Evolutionary conservation across 108 stramenopile genomes (phyloP), one percentile per base, ranked within the genome.

Genomic region (Parietichytrium sp.): DNA sequence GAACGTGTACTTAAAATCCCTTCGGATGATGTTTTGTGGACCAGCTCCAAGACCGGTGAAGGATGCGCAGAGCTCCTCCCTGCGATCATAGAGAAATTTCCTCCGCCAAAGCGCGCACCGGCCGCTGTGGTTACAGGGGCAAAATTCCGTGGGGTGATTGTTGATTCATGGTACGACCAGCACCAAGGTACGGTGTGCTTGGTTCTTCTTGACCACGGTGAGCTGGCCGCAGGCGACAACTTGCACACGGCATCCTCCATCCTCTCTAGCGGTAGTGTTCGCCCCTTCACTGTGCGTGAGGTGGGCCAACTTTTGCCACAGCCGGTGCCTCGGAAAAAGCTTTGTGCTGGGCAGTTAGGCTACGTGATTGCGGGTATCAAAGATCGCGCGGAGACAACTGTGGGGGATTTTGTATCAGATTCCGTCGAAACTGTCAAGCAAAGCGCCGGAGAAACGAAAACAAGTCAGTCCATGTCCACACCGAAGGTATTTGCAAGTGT

Each of bases 401-500:
- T 97, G 23, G 96, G 96, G 4, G 93, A 95, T 30, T 89, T 95
- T 12, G 84, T 99, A 47, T 86, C 95, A 12, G 84, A 85, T 48
- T 83, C 88, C 49, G 89, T 90, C 51, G 52, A 55, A 52, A 91
- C 27, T 0, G 29, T 53, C 52, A 36, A 29, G 23, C 2, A 10
- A 90, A n/a, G 26, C 3, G 36, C 13, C 16, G 82, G 26, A 3
- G 48, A 25, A 13, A 18, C 33, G 31, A 30, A 80, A 18, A 33
- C 53, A 6, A 16, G 61, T 23, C 36, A 72, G 42, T 33, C 45
- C 10, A 33, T 33, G 10, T 86, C 94, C 83, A 89, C 92, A 54
- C 96, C 96, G 7, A 97, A 93, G 25, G 84, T 99, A 53, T 99
- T 92, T 83, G 96, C 97, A 12, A 94, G 93, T 29, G 94, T 99